Conservation (phyloP, 768 basidiomycete species). For the Mycena rosella region DNA sequence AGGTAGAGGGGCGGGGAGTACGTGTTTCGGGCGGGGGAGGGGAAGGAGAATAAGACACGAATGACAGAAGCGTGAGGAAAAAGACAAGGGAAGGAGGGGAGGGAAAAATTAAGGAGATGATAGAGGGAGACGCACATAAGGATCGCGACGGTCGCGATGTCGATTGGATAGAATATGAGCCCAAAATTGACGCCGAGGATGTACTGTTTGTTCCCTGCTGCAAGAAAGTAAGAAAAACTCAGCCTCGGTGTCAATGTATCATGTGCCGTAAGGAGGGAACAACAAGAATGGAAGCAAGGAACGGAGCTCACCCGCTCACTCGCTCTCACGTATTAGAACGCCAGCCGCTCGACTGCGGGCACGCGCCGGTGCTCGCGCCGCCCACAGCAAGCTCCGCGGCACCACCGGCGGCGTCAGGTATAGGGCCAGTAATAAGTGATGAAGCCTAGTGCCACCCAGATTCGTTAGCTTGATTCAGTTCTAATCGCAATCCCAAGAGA, state of each 20-base stretch:
- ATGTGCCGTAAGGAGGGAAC: conserved; percentile 5
- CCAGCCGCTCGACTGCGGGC: conserved; percentile 80
- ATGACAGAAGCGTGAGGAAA: conserved; percentile 13
- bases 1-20: too few relatives aligned
- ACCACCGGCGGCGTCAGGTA: conserved; percentile 61
- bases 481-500: too few relatives aligned
- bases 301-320: conserved; percentile 77
- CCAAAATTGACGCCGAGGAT: conserved; percentile 87
- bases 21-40: too few relatives aligned
- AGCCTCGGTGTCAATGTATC: too few relatives aligned
- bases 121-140: conserved; percentile 90
- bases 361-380: conserved; percentile 76
- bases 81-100: too few relatives aligned
- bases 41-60: background rate
- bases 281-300: background rate
- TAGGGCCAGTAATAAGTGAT: too few relatives aligned
- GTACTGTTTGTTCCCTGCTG: conserved; percentile 81
- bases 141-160: conserved; percentile 91
- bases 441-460: too few relatives aligned
- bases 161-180: conserved; percentile 81
- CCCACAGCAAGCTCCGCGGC: conserved; percentile 66
- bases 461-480: too few relatives aligned
- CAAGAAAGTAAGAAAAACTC: background rate
- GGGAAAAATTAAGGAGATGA: conserved; percentile 5
- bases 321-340: conserved; percentile 91